phyloP scores from a whole-genome alignment of 106 monocot genomes.

The Dioscorea zingiberensis region DNA sequence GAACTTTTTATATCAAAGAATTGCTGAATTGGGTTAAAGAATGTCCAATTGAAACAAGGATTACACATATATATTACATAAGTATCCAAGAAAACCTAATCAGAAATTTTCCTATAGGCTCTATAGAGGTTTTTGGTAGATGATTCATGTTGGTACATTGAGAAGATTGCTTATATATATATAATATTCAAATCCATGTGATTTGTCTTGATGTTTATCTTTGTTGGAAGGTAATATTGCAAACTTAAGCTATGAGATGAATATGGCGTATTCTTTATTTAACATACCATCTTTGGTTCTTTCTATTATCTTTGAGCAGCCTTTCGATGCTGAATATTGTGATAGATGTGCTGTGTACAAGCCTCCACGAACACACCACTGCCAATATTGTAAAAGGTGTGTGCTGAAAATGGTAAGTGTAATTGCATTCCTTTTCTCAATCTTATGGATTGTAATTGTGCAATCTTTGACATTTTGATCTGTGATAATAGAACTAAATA shows the following conservation, averaged over 20 bases:
- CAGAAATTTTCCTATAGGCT: no score
- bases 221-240: no score
- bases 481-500: not conserved
- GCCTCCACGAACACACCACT: constrained; percentile 84
- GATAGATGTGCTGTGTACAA: constrained; percentile 68
- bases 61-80: no score
- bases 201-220: no score
- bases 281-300: not conserved
- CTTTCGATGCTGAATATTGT: constrained; percentile 40
- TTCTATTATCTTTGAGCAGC: constrained; percentile 28
- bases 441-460: not conserved
- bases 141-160: no score
- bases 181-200: no score
- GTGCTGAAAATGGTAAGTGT: constrained; percentile 89
- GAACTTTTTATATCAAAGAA: no score
- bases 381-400: constrained; percentile 85
- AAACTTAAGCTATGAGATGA: not conserved
- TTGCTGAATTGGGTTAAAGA: no score
- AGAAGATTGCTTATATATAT: no score
- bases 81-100: no score
- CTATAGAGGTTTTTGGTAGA: no score
- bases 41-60: no score
- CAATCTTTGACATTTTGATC: not conserved
- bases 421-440: not conserved
- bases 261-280: not conserved